Percentiles rank a stretch among this genome's conserved stretches.
Evolutionary conservation across 1,284 basidiomycete genomes (phyloP).

Genomic region (Caloboletus inedulis): DNA sequence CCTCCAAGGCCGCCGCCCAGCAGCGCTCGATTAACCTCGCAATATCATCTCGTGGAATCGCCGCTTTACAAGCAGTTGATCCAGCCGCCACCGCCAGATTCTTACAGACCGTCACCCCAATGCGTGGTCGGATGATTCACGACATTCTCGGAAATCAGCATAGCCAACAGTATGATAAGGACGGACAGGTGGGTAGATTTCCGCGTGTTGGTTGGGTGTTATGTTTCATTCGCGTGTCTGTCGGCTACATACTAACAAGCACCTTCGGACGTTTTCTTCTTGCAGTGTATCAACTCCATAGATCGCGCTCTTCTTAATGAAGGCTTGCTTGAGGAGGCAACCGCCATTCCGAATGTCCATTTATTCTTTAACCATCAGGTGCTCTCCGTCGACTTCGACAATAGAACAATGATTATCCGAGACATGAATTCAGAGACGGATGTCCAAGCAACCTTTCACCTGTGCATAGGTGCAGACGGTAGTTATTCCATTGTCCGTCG

Average conservation of each 20-base stretch:
- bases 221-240: conserved; percentile 22
- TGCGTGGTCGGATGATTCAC: conserved; percentile 97
- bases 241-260: conserved; percentile 21
- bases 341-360: conserved; percentile 60
- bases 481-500: conserved; percentile 81
- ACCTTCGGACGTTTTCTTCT: conserved; percentile 20
- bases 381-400: conserved; percentile 69
- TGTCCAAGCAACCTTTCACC: conserved; percentile 61
- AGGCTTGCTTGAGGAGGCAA: conserved; percentile 71
- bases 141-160: conserved; percentile 64
- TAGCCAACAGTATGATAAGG: conserved; percentile 84
- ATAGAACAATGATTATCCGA: conserved; percentile 49
- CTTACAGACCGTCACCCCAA: conserved; percentile 82
- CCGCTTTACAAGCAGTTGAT: conserved; percentile 81
- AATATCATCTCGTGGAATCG: conserved; percentile 89
- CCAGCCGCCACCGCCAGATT: conserved; percentile 72
- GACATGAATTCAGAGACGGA: conserved; percentile 46
- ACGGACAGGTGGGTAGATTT: conserved; percentile 68
- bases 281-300: conserved; percentile 89
- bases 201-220: conserved; percentile 21
- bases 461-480: conserved; percentile 88
- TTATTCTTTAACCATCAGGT: conserved; percentile 84
- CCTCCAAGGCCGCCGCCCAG: conserved; percentile 58
- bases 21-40: conserved; percentile 95
- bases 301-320: conserved; percentile 87